phyloP scores from a whole-genome alignment of 2,329 filamentous ascomycete genomes.

The Ascosphaera pollenicola region DNA sequence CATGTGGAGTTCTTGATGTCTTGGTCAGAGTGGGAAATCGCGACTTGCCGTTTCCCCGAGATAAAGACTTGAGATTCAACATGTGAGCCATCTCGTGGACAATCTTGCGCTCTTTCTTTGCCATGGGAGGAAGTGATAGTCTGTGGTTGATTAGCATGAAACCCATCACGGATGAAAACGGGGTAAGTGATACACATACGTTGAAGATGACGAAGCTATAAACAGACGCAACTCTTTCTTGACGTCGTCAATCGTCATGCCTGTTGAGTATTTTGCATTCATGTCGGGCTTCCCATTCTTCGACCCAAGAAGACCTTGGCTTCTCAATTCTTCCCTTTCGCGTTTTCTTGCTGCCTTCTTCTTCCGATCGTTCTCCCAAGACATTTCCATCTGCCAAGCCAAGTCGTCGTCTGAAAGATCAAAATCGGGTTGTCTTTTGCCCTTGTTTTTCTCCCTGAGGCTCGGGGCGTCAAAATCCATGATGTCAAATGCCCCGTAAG shows the following conservation, averaged over 20 bases:
- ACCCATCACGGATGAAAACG: conserved; percentile 1
- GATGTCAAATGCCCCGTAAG: conserved; percentile 53
- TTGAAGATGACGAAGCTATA: conserved; percentile 37
- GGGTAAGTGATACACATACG: conserved; percentile 25
- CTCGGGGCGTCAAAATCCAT: conserved; percentile 64
- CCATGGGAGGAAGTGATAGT: conserved; percentile 62
- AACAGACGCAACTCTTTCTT: conserved; percentile 53
- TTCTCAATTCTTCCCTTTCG: conserved; percentile 45
- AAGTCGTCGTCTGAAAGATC: conserved; percentile 46
- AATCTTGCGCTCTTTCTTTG: conserved; percentile 50
- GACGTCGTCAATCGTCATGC: conserved; percentile 49
- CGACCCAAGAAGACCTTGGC: conserved; percentile 39
- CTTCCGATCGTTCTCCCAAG: conserved; percentile 45
- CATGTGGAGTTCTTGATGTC: conserved; percentile 41
- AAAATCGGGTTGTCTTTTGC: conserved; percentile 31
- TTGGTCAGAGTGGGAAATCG: conserved; percentile 62
- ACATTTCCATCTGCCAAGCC: conserved; percentile 32
- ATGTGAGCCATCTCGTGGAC: conserved; percentile 59
- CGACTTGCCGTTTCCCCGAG: conserved; percentile 47
- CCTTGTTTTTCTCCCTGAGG: conserved; percentile 42
- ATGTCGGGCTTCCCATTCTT: conserved; percentile 36
- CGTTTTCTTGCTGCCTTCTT: conserved; percentile 51
- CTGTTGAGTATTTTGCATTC: conserved; percentile 47
- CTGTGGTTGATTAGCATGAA: conserved; percentile 19
- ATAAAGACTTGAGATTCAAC: conserved; percentile 67